Base-by-base conservation (phyloP, 495 filamentous ascomycete genomes). In the Xylaria intraflava region DNA sequence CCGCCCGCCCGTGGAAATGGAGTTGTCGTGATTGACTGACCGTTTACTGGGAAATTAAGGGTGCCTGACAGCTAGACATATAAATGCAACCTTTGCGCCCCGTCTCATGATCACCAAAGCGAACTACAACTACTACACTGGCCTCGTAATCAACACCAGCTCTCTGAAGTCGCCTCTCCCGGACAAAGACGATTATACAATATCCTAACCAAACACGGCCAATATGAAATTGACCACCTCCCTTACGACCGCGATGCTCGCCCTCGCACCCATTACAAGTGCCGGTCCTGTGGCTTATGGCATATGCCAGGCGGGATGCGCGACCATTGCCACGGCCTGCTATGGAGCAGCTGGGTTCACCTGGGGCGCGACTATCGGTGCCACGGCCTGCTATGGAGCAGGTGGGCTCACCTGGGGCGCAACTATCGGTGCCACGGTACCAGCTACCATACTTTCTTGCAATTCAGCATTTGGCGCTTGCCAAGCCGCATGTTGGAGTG, bases 381-480 rank as follows among this genome's bases (percentile, higher is more conserved):
- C 76, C 0, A 72, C 72, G 65, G 76, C 78, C 0, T 82, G 80
- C 52, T 82, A 82, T 51, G 11, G 49, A 1, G 77, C 73, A n/a
- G 79, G 71, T 3, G 78, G 79, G 0, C 60, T 58, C 27, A 72
- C 69, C 2, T 81, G 65, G 67, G 75, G 74, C 3, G 72, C 72
- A 7, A 76, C 70, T 9, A 14, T 62, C 0, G 76, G 65, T 0
- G 44, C 63, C 0, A 57, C 60, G 1, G 71, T 72, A 7, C 72
- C 78, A 0, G 67, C 76, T 1, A 45, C 46, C 12, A 24, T 79
- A 1, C 0, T 78, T 0, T 73, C 60, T 0, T 82, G 80, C 53
- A 82, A 81, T 51, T 0, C 67, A 0, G 73, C 74, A 0, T 81
- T 64, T 57, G 79, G 78, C 0, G 59, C 62, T 1, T 83, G 78